Base-by-base conservation (phyloP, 2,329 filamentous ascomycete genomes). In the Calonectria honghensis region DNA sequence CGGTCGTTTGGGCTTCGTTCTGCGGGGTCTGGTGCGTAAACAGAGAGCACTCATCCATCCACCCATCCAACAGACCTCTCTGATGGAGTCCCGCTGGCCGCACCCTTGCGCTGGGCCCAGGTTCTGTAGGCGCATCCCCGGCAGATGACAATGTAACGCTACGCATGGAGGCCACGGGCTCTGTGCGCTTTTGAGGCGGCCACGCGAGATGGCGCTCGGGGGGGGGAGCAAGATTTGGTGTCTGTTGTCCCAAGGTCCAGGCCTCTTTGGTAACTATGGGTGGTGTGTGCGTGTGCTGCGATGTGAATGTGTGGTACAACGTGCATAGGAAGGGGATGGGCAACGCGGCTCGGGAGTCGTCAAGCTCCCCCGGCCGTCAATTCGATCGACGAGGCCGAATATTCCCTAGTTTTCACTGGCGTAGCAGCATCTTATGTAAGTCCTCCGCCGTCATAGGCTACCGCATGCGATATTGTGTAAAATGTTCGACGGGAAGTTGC, bases 181-280 rank as follows among this genome's bases (percentile, higher is more conserved):
- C 39, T 68, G 72, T 75, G 75, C 77, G 66, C 65, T 67, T 81
- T 76, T 65, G 77, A 76, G 78, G 76, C 77, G 74, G 76, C 79
- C 79, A 81, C 79, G 79, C 79, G 79, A 80, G 79, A 81, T 81
- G 77, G 76, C 77, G 78, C 77, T 78, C 39, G 45, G 39, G 31
- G n/a, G 29, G 37, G 37, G n/a, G n/a, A 14, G 20, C 32, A 52
- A 39, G 67, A 27, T 20, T 29, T 24, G 29, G 57, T 71, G n/a
- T 45, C 45, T 64, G 2, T 45, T 24, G 24, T 48, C 27, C 35
- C n/a, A 20, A 54, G 39, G 32, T 41, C 27, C 48, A 20, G 27
- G 24, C 31, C 35, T 45, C 57, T 27, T 37, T 27, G 39, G 64
- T 66, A 59, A 24, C 41, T 35, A 24, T 50, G 31, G 39, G 64